phyloP scores from a whole-genome alignment of 768 basidiomycete genomes.

The Udeniomyces megalosporus region DNA sequence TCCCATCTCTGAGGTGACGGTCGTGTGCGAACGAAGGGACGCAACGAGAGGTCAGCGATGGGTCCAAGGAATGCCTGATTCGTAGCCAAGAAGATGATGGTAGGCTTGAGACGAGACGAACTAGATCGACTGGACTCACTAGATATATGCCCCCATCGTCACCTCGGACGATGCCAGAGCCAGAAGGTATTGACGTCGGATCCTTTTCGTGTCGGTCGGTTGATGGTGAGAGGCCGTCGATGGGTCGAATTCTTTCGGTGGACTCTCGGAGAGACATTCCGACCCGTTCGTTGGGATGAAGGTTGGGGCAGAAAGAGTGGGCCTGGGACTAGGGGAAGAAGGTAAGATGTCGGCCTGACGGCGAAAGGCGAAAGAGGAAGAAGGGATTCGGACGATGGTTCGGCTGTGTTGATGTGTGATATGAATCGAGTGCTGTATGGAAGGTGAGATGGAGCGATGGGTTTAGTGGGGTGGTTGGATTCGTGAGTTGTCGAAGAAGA shows the following conservation, averaged over 20 bases:
- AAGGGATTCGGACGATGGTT: too few relatives aligned
- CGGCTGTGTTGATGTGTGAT: too few relatives aligned
- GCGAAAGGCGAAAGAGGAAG: neutral
- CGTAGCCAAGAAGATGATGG: too few relatives aligned
- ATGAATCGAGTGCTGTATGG: too few relatives aligned
- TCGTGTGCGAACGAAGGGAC: neutral
- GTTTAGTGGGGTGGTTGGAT: neutral
- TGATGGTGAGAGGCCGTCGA: too few relatives aligned
- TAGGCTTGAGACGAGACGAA: neutral
- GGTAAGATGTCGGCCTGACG: neutral
- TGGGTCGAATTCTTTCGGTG: neutral
- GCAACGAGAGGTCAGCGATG: too few relatives aligned
- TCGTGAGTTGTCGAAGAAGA: neutral
- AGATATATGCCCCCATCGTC: conserved; percentile 14
- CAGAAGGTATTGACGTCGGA: neutral
- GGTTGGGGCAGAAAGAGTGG: neutral
- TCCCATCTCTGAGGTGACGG: conserved; percentile 14
- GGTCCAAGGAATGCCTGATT: too few relatives aligned
- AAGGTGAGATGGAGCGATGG: neutral
- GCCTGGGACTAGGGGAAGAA: too few relatives aligned
- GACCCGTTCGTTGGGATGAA: too few relatives aligned
- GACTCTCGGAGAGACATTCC: neutral
- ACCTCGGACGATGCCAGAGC: conserved; percentile 4
- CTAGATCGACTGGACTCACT: neutral
- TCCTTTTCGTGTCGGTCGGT: too few relatives aligned